These are phyloP conservation scores for Cyclostephanos invisitatus DNA, from an alignment of 108 stramenopile genomes.

Conservation along the genomic window DNA sequence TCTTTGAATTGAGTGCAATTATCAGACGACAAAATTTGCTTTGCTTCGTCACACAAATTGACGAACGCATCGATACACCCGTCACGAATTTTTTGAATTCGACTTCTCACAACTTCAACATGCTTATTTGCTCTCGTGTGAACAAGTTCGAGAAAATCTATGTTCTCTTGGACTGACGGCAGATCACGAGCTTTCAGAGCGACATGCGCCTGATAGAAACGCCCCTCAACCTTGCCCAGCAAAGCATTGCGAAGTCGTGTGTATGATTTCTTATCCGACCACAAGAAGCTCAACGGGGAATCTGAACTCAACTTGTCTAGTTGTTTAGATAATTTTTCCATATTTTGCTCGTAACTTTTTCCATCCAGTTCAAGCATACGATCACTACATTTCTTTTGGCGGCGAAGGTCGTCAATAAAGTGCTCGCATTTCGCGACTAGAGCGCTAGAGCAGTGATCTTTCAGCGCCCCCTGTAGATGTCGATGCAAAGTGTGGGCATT, in stretches of 20 bases:
- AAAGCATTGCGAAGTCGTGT: constrained; percentile 14
- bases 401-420: constrained; percentile 19
- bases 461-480: constrained; percentile 25
- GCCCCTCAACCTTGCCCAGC: constrained; percentile 2
- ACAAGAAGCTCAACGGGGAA: not conserved
- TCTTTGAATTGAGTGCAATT: constrained; percentile 40
- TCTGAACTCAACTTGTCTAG: constrained; percentile 19
- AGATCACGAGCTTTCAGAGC: constrained; percentile 44
- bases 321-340: constrained; percentile 23
- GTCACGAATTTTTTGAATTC: constrained; percentile 22
- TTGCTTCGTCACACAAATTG: constrained; percentile 36
- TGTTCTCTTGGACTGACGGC: constrained; percentile 35
- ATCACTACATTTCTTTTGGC: constrained; percentile 29
- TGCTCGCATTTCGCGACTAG: constrained; percentile 20
- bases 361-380: constrained; percentile 31
- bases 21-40: constrained; percentile 30
- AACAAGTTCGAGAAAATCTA: constrained; percentile 38
- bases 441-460: constrained; percentile 20
- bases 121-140: constrained; percentile 32
- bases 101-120: constrained; percentile 20
- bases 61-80: constrained; percentile 19
- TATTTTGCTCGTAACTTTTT: constrained; percentile 15
- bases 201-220: constrained; percentile 18
- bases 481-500: constrained; percentile 21
- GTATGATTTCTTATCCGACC: constrained; percentile 28